These are phyloP conservation scores for Gnetum montanum DNA, from an alignment of 75 land plant genomes.

Conservation along the genomic window DNA sequence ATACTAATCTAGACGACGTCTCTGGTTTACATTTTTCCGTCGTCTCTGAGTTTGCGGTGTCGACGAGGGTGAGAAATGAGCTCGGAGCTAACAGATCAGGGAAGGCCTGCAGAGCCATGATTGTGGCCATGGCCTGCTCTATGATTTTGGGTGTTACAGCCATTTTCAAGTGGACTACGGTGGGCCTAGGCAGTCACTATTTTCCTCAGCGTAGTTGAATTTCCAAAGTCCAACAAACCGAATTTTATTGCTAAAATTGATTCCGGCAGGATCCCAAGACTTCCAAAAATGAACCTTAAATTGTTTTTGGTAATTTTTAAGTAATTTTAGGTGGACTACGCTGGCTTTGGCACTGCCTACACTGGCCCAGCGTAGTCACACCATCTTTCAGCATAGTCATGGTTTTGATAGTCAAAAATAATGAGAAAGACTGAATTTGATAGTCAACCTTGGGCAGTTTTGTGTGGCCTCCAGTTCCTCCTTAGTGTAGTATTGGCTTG, in stretches of 20 bases:
- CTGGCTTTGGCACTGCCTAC: too few species aligned
- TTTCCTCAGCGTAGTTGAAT: constrained; percentile 12
- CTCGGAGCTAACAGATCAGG: constrained; percentile 35
- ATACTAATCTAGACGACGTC: constrained; percentile 35
- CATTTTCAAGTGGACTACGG: constrained; percentile 18
- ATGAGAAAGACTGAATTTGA: too few species aligned
- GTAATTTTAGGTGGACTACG: too few species aligned
- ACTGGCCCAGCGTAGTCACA: too few species aligned
- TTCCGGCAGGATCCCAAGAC: constrained; percentile 22
- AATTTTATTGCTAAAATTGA: too few species aligned
- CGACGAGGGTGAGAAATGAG: constrained; percentile 40
- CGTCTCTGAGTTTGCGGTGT: constrained; percentile 33
- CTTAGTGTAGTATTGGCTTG: too few species aligned
- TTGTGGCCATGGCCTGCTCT: constrained; percentile 14
- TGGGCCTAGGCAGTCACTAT: constrained; percentile 18
- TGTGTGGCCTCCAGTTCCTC: too few species aligned
- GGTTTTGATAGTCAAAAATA: too few species aligned
- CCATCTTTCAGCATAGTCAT: too few species aligned
- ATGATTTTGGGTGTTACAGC: constrained; percentile 10
- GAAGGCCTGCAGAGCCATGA: constrained; percentile 14
- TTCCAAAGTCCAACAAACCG: constrained; percentile 4
- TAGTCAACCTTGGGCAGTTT: too few species aligned
- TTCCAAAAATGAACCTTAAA: too few species aligned
- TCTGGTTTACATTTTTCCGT: constrained; percentile 33
- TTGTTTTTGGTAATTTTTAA: too few species aligned